Evolutionary conservation across 2,329 filamentous ascomycete genomes (phyloP), one percentile per base, ranked within the genome.

Genomic region (Colletotrichum sp.): DNA sequence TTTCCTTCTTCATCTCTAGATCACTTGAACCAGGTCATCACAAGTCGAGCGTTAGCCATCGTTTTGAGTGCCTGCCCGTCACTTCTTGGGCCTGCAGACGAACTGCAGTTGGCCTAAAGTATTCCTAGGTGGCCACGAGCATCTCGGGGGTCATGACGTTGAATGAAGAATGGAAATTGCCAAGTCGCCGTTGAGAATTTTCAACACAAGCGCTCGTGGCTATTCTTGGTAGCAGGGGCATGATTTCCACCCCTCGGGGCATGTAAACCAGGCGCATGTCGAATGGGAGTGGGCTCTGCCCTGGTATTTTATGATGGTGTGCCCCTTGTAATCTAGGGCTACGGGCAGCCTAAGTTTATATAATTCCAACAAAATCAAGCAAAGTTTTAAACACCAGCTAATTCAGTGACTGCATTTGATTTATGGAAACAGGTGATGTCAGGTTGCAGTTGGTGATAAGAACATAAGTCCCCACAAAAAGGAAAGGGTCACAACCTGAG

Each of bases 351-450:
- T 18, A n/a, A 6, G 0, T 48, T 48, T n/a, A 12, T 6, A 12
- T 48, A 12, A n/a, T 48, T 48, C 1, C 10, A 1, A 12, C 1
- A 48, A n/a, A 1, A n/a, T 6, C 5, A 12, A 48, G 39, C 18
- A n/a, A 43, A 9, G 0, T 18, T 16, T 5, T 18, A 5, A 4
- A 18, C 2, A 39, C 36, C 36, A 43, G 16, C 0, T 43, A 0
- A 18, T 16, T 6, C 0, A 2, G 16, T 43, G 16, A 18, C 16
- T 43, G 16, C 18, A 39, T 39, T 16, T 43, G 16, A 13, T 34
- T 5, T 4, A 34, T 34, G 12, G 32, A 34, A 32, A 3, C 30
- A 32, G 8, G 9, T 32, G 30, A 22, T 22, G 22, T 22, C 22
- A 22, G 22, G 30, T 32, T 32, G 6, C 12, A 9, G 5, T 18